Evolutionary conservation across 1,139 yeast species (phyloP).

Genomic region (Ogataea hybrid): DNA sequence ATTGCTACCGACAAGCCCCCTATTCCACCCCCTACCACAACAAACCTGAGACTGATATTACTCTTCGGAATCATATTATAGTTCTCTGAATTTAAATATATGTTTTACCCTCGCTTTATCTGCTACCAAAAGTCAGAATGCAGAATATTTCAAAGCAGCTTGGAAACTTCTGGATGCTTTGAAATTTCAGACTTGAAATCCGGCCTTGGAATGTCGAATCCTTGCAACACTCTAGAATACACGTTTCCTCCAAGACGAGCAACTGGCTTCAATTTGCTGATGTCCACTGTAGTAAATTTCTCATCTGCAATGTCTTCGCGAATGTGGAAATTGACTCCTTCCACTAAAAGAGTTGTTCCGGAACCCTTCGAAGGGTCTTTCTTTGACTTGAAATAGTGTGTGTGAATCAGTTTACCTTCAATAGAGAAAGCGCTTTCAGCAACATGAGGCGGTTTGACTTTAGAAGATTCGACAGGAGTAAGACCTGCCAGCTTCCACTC

Average conservation of each 20-base stretch:
- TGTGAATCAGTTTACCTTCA: conserved; percentile 48
- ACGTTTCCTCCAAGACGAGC: conserved; percentile 55
- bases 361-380: conserved; percentile 36
- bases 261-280: conserved; percentile 51
- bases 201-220: conserved; percentile 46
- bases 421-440: conserved; percentile 61
- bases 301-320: conserved; percentile 53
- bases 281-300: conserved; percentile 40
- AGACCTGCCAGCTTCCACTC: conserved; percentile 59
- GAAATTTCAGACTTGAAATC: conserved; percentile 29
- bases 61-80: conserved; percentile 8
- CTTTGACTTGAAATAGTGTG: conserved; percentile 47
- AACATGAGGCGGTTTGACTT: conserved; percentile 55
- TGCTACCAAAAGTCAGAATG: conserved; percentile 8
- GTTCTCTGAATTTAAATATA: neutral
- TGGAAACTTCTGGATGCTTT: conserved; percentile 11
- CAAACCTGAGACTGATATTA: conserved; percentile 17
- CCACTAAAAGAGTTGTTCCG: conserved; percentile 46
- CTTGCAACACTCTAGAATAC: conserved; percentile 44
- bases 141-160: conserved; percentile 8
- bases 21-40: conserved; percentile 39
- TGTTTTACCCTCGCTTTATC: neutral
- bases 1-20: conserved; percentile 41
- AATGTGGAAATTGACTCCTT: conserved; percentile 56
- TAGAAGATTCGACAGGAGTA: conserved; percentile 43